Conservation (phyloP, 345 rosid species). For the Aethionema arabicum region DNA sequence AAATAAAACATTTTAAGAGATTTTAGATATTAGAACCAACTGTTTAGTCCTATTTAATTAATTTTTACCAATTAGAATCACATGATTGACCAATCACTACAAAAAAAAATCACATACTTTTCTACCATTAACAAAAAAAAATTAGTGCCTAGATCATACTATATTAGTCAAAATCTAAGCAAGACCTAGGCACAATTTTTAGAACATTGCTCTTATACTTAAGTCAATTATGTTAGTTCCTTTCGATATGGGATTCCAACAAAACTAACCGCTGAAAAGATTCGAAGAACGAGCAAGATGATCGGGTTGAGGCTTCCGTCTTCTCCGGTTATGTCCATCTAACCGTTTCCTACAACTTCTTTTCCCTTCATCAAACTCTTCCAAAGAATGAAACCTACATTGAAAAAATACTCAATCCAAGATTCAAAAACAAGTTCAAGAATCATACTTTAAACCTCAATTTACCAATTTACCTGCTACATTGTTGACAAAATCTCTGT, state of each 20-base stretch:
- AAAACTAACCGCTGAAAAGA: slow-evolving; percentile 44
- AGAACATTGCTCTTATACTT: no score
- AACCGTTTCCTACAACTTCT: slow-evolving; percentile 47
- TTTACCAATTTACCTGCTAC: slow-evolving; percentile 66
- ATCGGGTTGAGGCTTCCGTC: slow-evolving; percentile 38
- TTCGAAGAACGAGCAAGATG: slow-evolving; percentile 22
- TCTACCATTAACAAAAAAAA: no score
- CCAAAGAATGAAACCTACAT: slow-evolving; percentile 38
- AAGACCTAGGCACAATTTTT: no score
- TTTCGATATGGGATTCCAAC: background rate
- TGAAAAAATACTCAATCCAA: background rate
- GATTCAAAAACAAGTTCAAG: slow-evolving; percentile 10
- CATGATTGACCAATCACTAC: no score
- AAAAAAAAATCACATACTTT: no score
- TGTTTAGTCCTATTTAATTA: no score
- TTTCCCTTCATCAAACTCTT: slow-evolving; percentile 49
- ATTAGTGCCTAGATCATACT: no score
- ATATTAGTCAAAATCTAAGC: no score
- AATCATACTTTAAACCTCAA: background rate
- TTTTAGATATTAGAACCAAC: no score
- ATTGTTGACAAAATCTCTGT: slow-evolving; percentile 91
- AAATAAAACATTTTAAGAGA: no score
- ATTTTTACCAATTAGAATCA: no score
- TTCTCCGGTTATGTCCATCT: slow-evolving; percentile 43
- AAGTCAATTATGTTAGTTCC: background rate